These are phyloP conservation scores for Gaeumannomyces sp. DNA, from an alignment of 2,329 filamentous ascomycete genomes.

Conservation along the genomic window DNA sequence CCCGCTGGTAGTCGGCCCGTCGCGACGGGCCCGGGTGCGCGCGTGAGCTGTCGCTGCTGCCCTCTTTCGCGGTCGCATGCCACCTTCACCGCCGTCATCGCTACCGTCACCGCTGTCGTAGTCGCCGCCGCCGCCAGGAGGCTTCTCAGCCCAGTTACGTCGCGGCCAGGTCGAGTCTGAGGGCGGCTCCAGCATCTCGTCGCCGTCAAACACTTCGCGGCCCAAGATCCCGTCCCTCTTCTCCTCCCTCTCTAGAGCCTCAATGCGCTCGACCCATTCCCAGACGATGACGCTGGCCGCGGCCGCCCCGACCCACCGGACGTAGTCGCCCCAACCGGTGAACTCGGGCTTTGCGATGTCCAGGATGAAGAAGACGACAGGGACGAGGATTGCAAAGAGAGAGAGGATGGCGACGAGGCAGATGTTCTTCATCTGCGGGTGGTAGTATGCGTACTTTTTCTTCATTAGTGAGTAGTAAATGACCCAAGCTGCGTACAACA, in stretches of 20 bases:
- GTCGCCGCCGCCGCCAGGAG: conserved; percentile 11
- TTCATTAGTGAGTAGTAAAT: conserved; percentile 92
- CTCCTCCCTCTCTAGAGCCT: conserved; percentile 85
- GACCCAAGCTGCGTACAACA: conserved; percentile 89
- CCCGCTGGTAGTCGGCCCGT: conserved; percentile 18
- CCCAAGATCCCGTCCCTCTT: conserved; percentile 90
- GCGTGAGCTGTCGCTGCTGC: not conserved
- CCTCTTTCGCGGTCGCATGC: conserved; percentile 7
- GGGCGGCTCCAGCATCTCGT: conserved; percentile 75
- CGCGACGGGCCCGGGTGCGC: conserved; percentile 14
- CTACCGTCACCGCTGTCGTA: conserved; percentile 25
- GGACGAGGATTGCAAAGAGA: conserved; percentile 74
- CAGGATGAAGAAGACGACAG: conserved; percentile 87
- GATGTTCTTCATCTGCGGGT: conserved; percentile 86
- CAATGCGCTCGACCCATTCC: conserved; percentile 96
- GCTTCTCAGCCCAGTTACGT: conserved; percentile 24
- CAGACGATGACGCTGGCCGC: conserved; percentile 95
- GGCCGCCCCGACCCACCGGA: conserved; percentile 91
- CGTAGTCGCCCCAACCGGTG: conserved; percentile 90
- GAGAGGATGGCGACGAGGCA: conserved; percentile 73
- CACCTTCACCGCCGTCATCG: conserved; percentile 25
- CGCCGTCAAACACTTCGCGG: conserved; percentile 85
- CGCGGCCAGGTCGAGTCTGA: conserved; percentile 43
- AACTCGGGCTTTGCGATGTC: conserved; percentile 83
- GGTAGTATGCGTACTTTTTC: conserved; percentile 84